Evolutionary conservation across 352 stramenopile genomes (phyloP), one percentile per base, ranked within the genome.

Genomic region (Elongisporangium senticosum): DNA sequence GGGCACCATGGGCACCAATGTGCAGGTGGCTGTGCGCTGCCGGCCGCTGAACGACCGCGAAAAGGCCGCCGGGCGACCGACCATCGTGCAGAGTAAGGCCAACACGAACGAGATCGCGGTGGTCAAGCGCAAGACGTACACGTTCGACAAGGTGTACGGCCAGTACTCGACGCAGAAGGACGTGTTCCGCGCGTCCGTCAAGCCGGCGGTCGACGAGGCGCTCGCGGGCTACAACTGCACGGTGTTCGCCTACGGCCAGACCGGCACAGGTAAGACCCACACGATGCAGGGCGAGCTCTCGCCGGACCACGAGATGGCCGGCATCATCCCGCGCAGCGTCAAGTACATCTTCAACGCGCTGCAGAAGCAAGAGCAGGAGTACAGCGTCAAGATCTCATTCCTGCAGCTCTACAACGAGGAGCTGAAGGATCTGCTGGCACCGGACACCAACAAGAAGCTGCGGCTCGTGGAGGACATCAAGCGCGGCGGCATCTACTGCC

Each of bases 401-500:
- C 75, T 99, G 55, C 96, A 99, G 81, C 89, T 99, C 52, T 99
- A 99, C 83, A 99, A 99, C 62, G 97, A 99, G 75, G 96, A 99
- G 58, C 74, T 98, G 7, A 91, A 95, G 49, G 96, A 99, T 68
- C 67, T 99, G 51, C 69, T 98, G 13, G 78, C 79, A 23, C 78
- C 88, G 3, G 64, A 79, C 17, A 79, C 83, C 13, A 85, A 89
- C 61, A 94, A 93, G 67, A 89, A 91, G 67, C 67, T 97, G 59
- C 71, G 86, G 7, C 71, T 97, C 7, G 90, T 96, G 77, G 89
- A 97, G 37, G 89, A 97, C 64, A 57, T 75, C 20, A 94, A 95
- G 65, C 75, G 83, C 55, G 88, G 89, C 49, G 85, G 90, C 4
- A 83, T 96, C 21, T 93, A 90, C 62, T 95, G 86, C 55, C 76